Conservation (phyloP, 148 eudicot species). For the Arctostaphylos glauca region DNA sequence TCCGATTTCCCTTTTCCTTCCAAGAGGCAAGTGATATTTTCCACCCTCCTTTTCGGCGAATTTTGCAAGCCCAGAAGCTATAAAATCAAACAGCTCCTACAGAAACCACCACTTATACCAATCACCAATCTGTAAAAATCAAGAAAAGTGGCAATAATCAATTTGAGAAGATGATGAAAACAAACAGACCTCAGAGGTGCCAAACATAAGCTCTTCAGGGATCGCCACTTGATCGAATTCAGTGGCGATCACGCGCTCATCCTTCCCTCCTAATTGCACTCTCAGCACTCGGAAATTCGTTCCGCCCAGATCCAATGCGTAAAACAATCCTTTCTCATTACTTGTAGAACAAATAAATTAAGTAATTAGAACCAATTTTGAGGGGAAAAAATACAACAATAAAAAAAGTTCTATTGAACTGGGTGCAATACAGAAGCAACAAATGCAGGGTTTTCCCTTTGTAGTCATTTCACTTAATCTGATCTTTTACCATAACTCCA, state of each 20-base stretch:
- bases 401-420: neutral
- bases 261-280: slow-evolving; percentile 72
- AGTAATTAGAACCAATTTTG: neutral
- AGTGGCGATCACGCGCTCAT: slow-evolving; percentile 47
- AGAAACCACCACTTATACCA: slow-evolving; percentile 6
- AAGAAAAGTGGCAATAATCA: neutral
- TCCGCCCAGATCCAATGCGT: slow-evolving; percentile 86
- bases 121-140: neutral
- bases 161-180: neutral
- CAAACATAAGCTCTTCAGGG: slow-evolving; percentile 66
- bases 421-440: neutral
- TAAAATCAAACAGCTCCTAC: slow-evolving; percentile 77
- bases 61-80: slow-evolving; percentile 56
- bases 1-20: slow-evolving; percentile 65
- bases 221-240: slow-evolving; percentile 71
- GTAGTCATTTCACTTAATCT: neutral
- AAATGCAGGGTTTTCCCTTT: neutral
- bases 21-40: slow-evolving; percentile 36
- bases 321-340: slow-evolving; percentile 73
- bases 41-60: slow-evolving; percentile 55
- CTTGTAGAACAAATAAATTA: slow-evolving; percentile 28
- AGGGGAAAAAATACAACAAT: neutral
- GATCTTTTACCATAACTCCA: neutral
- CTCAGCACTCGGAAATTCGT: slow-evolving; percentile 76
- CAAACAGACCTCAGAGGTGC: slow-evolving; percentile 61